These are phyloP conservation scores for Magnolia officinalis DNA, from an alignment of 164 flowering plant species.

Conservation along the genomic window DNA sequence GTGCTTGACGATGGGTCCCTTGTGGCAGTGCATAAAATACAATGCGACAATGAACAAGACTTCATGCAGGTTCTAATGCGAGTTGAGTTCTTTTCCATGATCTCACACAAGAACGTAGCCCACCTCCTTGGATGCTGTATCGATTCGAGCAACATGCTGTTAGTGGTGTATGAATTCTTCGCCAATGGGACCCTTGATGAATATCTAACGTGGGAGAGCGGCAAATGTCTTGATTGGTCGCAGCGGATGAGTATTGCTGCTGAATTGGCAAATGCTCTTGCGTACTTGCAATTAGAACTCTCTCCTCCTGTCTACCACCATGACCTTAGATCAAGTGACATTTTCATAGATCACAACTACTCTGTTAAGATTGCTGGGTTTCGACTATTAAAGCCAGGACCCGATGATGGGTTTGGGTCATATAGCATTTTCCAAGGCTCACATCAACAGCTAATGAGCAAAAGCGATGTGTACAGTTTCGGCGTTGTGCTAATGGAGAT, in stretches of 20 bases:
- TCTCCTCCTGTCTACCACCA: conserved; percentile 61
- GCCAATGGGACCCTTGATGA: conserved; percentile 55
- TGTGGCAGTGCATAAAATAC: conserved; percentile 56
- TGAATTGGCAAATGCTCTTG: conserved; percentile 53
- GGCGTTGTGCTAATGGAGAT: conserved; percentile 64
- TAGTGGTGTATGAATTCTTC: conserved; percentile 59
- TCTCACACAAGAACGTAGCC: conserved; percentile 52
- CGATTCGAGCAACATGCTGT: conserved; percentile 33
- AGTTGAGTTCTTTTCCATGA: conserved; percentile 40
- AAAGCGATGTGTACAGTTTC: conserved; percentile 51
- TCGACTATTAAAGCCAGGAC: conserved; percentile 21
- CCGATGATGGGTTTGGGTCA: conserved; percentile 9
- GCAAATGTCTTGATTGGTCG: conserved; percentile 49
- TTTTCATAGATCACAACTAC: conserved; percentile 53
- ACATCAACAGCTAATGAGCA: conserved; percentile 9
- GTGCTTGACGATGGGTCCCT: conserved; percentile 49
- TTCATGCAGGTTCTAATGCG: conserved; percentile 40
- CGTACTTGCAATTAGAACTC: conserved; percentile 47
- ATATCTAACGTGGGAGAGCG: conserved; percentile 31
- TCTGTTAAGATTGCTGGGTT: conserved; percentile 50
- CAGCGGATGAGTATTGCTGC: conserved; percentile 52
- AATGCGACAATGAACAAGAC: conserved; percentile 45
- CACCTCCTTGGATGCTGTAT: conserved; percentile 59
- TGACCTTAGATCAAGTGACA: conserved; percentile 43
- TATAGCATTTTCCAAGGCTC: conserved; percentile 10